Evolutionary conservation across 257 asterid species (phyloP), one percentile per base, ranked within the genome.

Genomic region (Paulownia fortunei): DNA sequence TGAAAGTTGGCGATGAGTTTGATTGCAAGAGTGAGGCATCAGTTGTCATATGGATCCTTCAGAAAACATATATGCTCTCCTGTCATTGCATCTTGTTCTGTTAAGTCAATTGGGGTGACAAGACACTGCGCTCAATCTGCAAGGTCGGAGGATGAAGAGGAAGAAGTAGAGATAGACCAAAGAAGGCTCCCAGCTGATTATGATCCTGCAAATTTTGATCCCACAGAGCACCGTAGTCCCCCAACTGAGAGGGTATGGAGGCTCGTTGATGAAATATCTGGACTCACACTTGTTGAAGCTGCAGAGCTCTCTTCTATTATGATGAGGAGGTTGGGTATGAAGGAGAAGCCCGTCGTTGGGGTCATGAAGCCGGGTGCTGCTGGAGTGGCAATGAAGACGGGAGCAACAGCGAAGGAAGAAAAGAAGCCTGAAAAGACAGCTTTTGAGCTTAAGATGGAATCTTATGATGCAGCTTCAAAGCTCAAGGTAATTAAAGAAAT

Each of bases 151-250:
- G 91, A 80, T 19, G 97, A 88, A 36, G 91, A 83, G 58, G 96
- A 89, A 44, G 94, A 84, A 83, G 84, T 92, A 13, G 94, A 92
- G 52, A 82, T 90, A 68, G 97, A 92, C 84, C 97, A 87, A 69
- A 87, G 94, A 78, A 83, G 87, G 84, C 98, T 93, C 69, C 97
- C 97, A 16, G 88, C 97, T 51, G 98, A 93, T 86, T 93, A 93
- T 67, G 93, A 92, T 67, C 93, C 95, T 13, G 80, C 88, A 16
- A 89, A 82, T 63, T 93, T 92, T 69, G 95, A 93, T 81, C 94
- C 98, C 26, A 84, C 93, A 0, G 96, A 90, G 87, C 94, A 90
- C 79, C 95, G 93, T 1, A 90, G 97, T 77, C 95, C 97, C 72
- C 96, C 98, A 26, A 77, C 92, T 0, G 92, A 88, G 47, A 83